phyloP scores from a whole-genome alignment of 2,329 filamentous ascomycete species.

The Pseudogymnoascus sp. region DNA sequence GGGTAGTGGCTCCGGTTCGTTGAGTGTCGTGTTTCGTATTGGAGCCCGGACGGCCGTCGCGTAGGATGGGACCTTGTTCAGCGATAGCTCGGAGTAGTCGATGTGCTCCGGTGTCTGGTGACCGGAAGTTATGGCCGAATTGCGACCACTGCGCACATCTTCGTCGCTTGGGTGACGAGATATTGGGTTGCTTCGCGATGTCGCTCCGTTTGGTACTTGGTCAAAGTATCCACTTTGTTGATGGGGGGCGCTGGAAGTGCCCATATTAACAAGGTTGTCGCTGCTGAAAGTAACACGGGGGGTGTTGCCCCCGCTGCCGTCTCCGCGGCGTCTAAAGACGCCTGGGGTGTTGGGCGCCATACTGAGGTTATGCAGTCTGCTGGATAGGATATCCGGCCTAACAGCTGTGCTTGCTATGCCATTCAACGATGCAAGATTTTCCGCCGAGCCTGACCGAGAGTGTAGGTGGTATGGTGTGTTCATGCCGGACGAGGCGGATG shows the following conservation, averaged over 20 bases:
- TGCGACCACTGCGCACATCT: constrained; percentile 33
- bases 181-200: constrained; percentile 28
- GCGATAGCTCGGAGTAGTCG: constrained; percentile 35
- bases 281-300: constrained; percentile 21
- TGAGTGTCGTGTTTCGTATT: constrained; percentile 40
- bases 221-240: constrained; percentile 18
- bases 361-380: constrained; percentile 62
- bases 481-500: constrained; percentile 58
- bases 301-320: constrained; percentile 28
- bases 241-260: constrained; percentile 22
- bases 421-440: constrained; percentile 63
- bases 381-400: constrained; percentile 50
- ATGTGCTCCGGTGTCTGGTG: constrained; percentile 48
- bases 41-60: constrained; percentile 62
- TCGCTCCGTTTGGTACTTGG: constrained; percentile 16
- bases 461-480: constrained; percentile 70
- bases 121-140: constrained; percentile 34
- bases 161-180: constrained; percentile 41
- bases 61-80: constrained; percentile 71
- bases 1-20: constrained; percentile 46
- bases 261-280: constrained; percentile 17
- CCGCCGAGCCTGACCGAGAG: constrained; percentile 67
- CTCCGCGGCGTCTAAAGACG: constrained; percentile 23
- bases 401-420: constrained; percentile 36
- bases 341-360: constrained; percentile 37